These are phyloP conservation scores for Malassezia brasiliensis DNA, from an alignment of 1,284 basidiomycete species.

Conservation along the genomic window DNA sequence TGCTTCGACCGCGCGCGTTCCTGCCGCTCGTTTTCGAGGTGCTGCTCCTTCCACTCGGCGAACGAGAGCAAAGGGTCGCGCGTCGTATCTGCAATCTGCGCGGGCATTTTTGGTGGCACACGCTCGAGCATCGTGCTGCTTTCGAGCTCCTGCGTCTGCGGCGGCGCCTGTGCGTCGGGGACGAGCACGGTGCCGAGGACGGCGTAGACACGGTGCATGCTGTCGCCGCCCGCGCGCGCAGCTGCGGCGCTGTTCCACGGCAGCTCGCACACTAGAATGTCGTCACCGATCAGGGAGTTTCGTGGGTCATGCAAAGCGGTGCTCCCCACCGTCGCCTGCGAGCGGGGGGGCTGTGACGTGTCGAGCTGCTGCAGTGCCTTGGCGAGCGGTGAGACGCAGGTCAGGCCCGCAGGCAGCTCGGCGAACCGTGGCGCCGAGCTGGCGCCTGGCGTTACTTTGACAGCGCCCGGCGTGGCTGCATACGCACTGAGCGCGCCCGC, in stretches of 20 bases:
- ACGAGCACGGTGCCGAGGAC: slow-evolving; percentile 18
- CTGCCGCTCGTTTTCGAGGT: slow-evolving; percentile 11
- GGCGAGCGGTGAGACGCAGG: background rate
- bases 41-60: slow-evolving; percentile 17
- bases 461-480: background rate
- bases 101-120: background rate
- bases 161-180: background rate
- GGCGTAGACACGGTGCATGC: slow-evolving; percentile 9
- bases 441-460: background rate
- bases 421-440: background rate
- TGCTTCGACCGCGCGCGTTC: background rate
- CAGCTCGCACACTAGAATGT: slow-evolving; percentile 14
- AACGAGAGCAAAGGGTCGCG: slow-evolving; percentile 10
- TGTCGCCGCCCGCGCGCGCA: background rate
- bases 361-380: background rate
- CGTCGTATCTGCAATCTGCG: background rate
- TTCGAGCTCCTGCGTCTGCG: background rate
- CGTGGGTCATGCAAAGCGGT: slow-evolving; percentile 10
- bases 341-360: background rate
- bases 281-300: slow-evolving; percentile 5
- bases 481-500: background rate
- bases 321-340: no score
- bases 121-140: background rate
- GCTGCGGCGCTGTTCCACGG: background rate
- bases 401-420: background rate